Base-by-base conservation (phyloP, 2,329 filamentous ascomycete genomes). In the Trichoderma sp. region DNA sequence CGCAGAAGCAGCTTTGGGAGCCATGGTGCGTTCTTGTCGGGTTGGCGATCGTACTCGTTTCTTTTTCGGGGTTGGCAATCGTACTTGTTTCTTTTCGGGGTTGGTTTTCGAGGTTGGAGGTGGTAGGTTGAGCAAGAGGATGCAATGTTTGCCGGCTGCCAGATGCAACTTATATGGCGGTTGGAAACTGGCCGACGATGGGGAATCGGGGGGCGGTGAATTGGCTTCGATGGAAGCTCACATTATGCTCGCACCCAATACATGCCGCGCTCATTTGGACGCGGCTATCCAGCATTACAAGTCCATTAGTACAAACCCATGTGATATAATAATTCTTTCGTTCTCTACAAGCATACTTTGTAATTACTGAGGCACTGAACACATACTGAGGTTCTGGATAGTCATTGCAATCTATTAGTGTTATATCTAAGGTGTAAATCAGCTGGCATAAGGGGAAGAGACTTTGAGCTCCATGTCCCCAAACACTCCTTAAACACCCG, bases 1-100 rank as follows among this genome's bases (percentile, higher is more conserved):
- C 6, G 74, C 21, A 21, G 59, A 27, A 38, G 68, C 41, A 41
- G 71, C 50, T 53, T 76, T 71, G 21, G 59, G 72, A 24, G 75
- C 59, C 75, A 76, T 76, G 72, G 4, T 71, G 50, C 3, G 24
- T 16, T 8, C 12, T 33, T n/a, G 31, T 31, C n/a, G 56, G 6
- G 27, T 53, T 14, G 21, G 11, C 12, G 14, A 16, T 33, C 7
- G 21, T n/a, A 4, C 6, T 41, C 7, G n/a, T 16, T 24, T 56
- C 11, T 7, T 4, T 59, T 0, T 38, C 12, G 2, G 67, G 24
- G 24, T 35, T 12, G n/a, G 4, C 7, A 14, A 16, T 24, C 3
- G 16, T 14, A 6, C 38, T n/a, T 7, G 41, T n/a, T 72, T 0
- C 14, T 29, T 35, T 14, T 41, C 21, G n/a, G 14, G 14, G 4